Conservation (phyloP, 371 early-diverging fungal species). For the Capillidium rhysosporum region DNA sequence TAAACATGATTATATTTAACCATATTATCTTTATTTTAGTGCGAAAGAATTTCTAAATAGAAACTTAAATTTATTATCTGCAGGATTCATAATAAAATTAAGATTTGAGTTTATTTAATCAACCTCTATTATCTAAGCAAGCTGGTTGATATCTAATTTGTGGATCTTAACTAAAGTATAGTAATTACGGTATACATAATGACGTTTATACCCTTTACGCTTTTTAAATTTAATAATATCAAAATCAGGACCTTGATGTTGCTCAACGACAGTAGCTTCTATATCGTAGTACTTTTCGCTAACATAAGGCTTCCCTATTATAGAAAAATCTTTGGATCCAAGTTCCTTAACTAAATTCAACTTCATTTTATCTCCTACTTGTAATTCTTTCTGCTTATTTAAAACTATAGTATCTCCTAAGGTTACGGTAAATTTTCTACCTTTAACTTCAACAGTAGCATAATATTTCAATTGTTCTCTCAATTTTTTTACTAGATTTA, state of each 20-base stretch:
- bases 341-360: slow-evolving; percentile 78
- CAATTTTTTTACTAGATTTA: slow-evolving; percentile 12
- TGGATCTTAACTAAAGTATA: slow-evolving; percentile 61
- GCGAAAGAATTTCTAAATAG: too few species aligned
- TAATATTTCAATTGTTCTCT: slow-evolving; percentile 40
- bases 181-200: slow-evolving; percentile 42
- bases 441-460: slow-evolving; percentile 77
- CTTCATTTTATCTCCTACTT: slow-evolving; percentile 69
- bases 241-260: slow-evolving; percentile 55
- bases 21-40: too few species aligned
- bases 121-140: slow-evolving; percentile 9
- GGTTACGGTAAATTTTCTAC: slow-evolving; percentile 69
- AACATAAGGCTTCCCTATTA: slow-evolving; percentile 74
- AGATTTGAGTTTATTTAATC: too few species aligned
- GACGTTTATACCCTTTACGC: slow-evolving; percentile 69
- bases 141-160: slow-evolving; percentile 40
- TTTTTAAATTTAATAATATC: slow-evolving; percentile 69
- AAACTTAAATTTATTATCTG: too few species aligned
- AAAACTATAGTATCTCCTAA: slow-evolving; percentile 74
- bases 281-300: slow-evolving; percentile 44
- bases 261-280: slow-evolving; percentile 77
- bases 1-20: too few species aligned
- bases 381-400: slow-evolving; percentile 51
- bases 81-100: too few species aligned
- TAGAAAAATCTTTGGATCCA: slow-evolving; percentile 62